Conservation (phyloP, 23 red algal species). For the Agarophyton chilense region DNA sequence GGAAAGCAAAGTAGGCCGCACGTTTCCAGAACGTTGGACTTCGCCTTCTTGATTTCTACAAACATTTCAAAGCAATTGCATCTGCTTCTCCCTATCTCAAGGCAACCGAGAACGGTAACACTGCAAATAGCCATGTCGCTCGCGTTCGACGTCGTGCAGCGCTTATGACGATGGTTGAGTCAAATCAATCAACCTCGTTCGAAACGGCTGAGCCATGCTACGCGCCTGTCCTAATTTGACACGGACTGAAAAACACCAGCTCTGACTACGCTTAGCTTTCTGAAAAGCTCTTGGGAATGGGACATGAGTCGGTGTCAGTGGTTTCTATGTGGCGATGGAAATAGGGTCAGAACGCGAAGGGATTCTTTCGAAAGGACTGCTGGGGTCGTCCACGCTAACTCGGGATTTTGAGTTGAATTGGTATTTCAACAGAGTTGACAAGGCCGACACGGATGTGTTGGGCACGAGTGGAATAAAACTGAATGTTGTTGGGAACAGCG, state of each 20-base stretch:
- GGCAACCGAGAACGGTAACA: neutral
- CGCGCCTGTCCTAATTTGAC: conserved; percentile 71
- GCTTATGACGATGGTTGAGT: neutral
- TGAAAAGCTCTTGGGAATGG: conserved; percentile 19
- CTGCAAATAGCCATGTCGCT: neutral
- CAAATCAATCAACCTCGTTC: neutral
- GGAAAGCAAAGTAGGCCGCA: too few relatives aligned
- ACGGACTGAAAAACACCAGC: conserved; percentile 69
- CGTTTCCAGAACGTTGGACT: neutral
- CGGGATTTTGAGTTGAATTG: conserved; percentile 59
- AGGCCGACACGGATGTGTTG: conserved; percentile 11
- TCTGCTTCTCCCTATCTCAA: neutral
- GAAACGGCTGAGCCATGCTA: neutral
- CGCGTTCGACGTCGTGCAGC: neutral
- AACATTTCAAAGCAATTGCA: neutral
- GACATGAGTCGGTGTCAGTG: conserved; percentile 40
- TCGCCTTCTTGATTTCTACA: neutral
- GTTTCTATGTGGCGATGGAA: conserved; percentile 61
- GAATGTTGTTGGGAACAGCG: conserved; percentile 70
- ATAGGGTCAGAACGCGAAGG: conserved; percentile 62
- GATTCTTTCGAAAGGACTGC: conserved; percentile 56
- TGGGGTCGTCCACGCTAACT: conserved; percentile 68
- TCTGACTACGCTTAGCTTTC: conserved; percentile 59
- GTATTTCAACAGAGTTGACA: conserved; percentile 70
- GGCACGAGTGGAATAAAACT: neutral